A percentile compares a stretch with the other conserved stretches of the same genome.
Conservation (phyloP, 129 eudicot species). For the Ambrosia trifida region DNA sequence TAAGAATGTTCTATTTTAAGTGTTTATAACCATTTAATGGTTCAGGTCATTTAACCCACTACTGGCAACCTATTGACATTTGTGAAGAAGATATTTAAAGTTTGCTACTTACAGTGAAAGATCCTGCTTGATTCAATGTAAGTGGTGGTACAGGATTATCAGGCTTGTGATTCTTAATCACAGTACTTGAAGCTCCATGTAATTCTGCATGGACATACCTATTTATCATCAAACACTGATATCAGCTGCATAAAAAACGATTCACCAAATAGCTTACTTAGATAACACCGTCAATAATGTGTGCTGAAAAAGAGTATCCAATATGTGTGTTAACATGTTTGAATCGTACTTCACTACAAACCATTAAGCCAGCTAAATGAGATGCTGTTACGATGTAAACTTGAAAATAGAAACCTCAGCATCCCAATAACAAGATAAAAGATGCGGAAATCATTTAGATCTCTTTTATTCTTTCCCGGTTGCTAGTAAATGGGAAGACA, state of each 20-base stretch:
- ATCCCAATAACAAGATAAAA: neutral
- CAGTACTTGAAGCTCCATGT: conserved; percentile 98
- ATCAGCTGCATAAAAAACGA: conserved; percentile 14
- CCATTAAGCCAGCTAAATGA: conserved; percentile 12
- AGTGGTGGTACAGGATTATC: conserved; percentile 90
- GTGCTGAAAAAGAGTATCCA: neutral
- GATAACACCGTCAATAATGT: conserved; percentile 10
- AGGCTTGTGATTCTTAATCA: conserved; percentile 96
- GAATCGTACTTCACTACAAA: neutral
- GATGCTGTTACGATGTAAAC: conserved; percentile 2
- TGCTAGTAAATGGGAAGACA: neutral
- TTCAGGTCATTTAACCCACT: neutral
- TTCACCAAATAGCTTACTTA: conserved; percentile 13
- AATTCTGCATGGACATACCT: conserved; percentile 98
- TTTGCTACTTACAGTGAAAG: conserved; percentile 75
- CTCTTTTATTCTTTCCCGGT: conserved; percentile 11
- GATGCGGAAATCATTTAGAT: neutral
- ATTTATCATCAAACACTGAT: conserved; percentile 27
- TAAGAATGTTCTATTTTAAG: neutral
- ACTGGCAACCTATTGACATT: neutral
- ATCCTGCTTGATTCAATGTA: conserved; percentile 97
- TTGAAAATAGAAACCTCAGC: conserved; percentile 4
- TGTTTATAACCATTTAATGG: neutral
- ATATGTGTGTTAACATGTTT: neutral
- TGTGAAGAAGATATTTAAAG: neutral